Evolutionary conservation across 495 filamentous ascomycete species (phyloP), one percentile per base, ranked within the genome.

Genomic region (Staphylotrichum tortipilum): DNA sequence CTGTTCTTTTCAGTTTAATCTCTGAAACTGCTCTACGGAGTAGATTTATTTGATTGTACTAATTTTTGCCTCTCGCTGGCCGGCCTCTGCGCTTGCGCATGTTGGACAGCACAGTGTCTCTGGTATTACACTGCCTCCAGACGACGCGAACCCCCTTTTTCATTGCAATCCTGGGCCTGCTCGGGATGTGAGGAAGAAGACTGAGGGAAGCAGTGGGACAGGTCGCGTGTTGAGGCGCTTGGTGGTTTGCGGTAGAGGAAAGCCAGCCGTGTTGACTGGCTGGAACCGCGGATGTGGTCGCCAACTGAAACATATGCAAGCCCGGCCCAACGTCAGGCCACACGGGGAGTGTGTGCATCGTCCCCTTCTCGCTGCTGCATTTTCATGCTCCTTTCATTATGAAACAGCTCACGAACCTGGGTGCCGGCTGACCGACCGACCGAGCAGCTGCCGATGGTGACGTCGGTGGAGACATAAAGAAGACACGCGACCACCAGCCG

Each of bases 1-100:
- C 88, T 94, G 88, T 94, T 94, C 88, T 94, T 90, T 89, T 89
- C 84, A 91, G 85, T 90, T 88, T 90, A 89, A 90, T 80, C 74
- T 78, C 77, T 81, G 76, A 78, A 78, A 79, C 66, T 69, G 61
- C 60, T 65, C 81, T 79, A 84, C 70, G 74, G 80, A 75, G 74
- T 73, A 78, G 77, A 84, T 78, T 79, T 76, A 76, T 31, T 31
- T 82, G 82, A 87, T 89, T 89, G 87, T 79, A 78, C 82, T 77
- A 75, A 87, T 89, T 87, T 88, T 87, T 75, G 76, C 43, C 42
- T 1, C 18, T 40, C 51, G 61, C 53, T 14, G 48, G 44, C 49
- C 43, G 51, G 29, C 63, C 61, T 54, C 61, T 88, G 80, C 76
- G 84, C 87, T 91, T 88, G 86, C 84, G 73, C 75, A 88, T 82